Evolutionary conservation across 805 yeast genomes (phyloP), one percentile per base, ranked within the genome.

Genomic region (Candida schatavii): DNA sequence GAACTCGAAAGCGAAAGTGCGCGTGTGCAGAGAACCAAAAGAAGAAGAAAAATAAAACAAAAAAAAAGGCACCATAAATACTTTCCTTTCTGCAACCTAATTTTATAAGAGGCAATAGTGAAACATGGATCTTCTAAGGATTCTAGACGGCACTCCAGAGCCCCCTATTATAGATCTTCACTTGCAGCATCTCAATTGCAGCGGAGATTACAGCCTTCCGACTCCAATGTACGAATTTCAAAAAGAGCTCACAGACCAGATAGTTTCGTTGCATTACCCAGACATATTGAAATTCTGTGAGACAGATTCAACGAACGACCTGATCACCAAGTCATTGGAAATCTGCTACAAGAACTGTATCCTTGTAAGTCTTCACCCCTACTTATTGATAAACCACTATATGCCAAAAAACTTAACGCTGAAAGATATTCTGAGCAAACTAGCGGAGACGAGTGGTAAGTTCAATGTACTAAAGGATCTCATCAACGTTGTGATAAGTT

Each of bases 271-370:
- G 31, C 98, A 91, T 62, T 91, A 90, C 58, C 80, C 91, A 26
- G 98, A 90, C 57, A 88, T 91, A 44, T 69, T 91, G 51, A 83
- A 88, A 62, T 90, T 84, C 59, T 89, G 87, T 55, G 95, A 88
- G 57, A 68, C 78, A 38, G 66, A 73, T 43, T 75, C 72, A 47
- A 63, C 65, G 31, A 59, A 63, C 4, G 74, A 69, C 13, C 78
- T 86, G 22, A 77, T 85, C 28, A 69, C 81, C n/a, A 87, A 87
- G 54, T 82, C 95, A 0, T 71, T 91, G 59, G 77, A 80, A 45
- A 83, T 87, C 5, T 78, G 95, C 61, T 77, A 87, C 45, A 62
- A 77, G 44, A 89, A 90, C 62, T 79, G 90, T 34, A 83, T 83
- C 57, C 70, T 83, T 20, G 93, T 90, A 2, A 81, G 95, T 19